Evolutionary conservation across 192 early-diverging fungal species (phyloP).

Genomic region (Coemansia erecta): DNA sequence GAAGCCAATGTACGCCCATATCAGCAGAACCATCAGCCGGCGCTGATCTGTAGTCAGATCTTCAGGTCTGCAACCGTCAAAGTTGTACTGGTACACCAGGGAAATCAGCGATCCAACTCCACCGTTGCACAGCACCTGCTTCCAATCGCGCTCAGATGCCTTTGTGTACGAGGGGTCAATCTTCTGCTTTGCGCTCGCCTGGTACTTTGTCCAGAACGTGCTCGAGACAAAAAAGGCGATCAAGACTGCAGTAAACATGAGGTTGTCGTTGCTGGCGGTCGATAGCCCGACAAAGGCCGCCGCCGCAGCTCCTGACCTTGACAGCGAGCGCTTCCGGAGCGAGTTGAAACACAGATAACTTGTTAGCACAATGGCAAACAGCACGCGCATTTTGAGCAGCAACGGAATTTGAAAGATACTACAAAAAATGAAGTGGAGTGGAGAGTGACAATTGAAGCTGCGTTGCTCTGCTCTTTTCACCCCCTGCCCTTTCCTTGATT

Average conservation of each 20-base stretch:
- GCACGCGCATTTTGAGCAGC: slow-evolving; percentile 25
- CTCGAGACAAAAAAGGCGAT: slow-evolving; percentile 74
- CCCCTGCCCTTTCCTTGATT: not conserved
- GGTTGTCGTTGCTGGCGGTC: slow-evolving; percentile 67
- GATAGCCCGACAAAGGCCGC: slow-evolving; percentile 72
- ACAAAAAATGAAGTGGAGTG: not conserved
- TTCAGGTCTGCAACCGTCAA: slow-evolving; percentile 26
- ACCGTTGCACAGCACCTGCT: slow-evolving; percentile 63
- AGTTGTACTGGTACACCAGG: slow-evolving; percentile 39
- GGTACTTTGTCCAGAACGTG: slow-evolving; percentile 57
- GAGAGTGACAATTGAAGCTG: slow-evolving; percentile 1
- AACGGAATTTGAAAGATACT: not conserved
- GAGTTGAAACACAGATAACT: slow-evolving; percentile 27
- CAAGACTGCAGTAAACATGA: slow-evolving; percentile 65
- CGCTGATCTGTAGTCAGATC: slow-evolving; percentile 21
- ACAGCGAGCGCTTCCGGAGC: slow-evolving; percentile 67
- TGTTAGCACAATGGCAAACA: slow-evolving; percentile 30
- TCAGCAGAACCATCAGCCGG: slow-evolving; percentile 45
- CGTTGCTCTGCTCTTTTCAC: not conserved
- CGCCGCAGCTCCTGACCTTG: slow-evolving; percentile 64
- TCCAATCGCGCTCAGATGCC: slow-evolving; percentile 56
- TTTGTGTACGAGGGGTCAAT: slow-evolving; percentile 50
- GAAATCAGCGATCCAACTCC: slow-evolving; percentile 43
- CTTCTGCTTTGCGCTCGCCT: slow-evolving; percentile 27
- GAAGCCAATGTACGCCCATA: slow-evolving; percentile 58